These are phyloP conservation scores for Penicillium cinerascens DNA, from an alignment of 495 filamentous ascomycete genomes.

Conservation along the genomic window DNA sequence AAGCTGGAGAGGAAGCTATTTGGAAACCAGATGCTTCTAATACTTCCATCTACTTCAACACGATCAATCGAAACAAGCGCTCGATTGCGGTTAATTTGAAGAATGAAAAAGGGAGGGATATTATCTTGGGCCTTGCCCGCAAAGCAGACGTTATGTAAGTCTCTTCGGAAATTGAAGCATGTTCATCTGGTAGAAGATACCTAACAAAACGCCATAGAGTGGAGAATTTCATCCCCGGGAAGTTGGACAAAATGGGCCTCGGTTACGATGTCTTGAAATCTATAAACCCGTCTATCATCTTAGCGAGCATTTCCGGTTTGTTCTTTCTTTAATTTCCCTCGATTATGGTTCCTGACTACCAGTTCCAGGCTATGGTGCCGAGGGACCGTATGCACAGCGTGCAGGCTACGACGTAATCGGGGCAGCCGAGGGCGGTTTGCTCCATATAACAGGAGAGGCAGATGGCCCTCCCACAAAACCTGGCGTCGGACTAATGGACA, in stretches of 20 bases:
- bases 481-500: slow-evolving; percentile 83
- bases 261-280: slow-evolving; percentile 66
- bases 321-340: too few species aligned
- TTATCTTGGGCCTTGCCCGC: slow-evolving; percentile 69
- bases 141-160: slow-evolving; percentile 67
- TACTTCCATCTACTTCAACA: slow-evolving; percentile 21
- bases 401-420: slow-evolving; percentile 95
- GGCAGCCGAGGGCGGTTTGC: slow-evolving; percentile 85
- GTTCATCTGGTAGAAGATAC: neutral
- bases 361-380: slow-evolving; percentile 66
- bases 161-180: neutral
- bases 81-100: slow-evolving; percentile 81
- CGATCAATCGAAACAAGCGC: slow-evolving; percentile 82
- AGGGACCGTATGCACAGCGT: slow-evolving; percentile 72
- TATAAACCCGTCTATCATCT: slow-evolving; percentile 59
- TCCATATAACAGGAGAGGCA: slow-evolving; percentile 82
- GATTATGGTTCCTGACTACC: neutral
- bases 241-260: slow-evolving; percentile 73
- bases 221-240: slow-evolving; percentile 85
- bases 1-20: slow-evolving; percentile 14
- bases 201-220: slow-evolving; percentile 39
- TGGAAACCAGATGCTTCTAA: slow-evolving; percentile 17
- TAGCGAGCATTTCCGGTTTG: slow-evolving; percentile 27
- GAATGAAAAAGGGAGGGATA: slow-evolving; percentile 62
- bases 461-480: slow-evolving; percentile 87